Base-by-base conservation (phyloP, 164 flowering plant genomes). In the Kalanchoe fedtschenkoi region DNA sequence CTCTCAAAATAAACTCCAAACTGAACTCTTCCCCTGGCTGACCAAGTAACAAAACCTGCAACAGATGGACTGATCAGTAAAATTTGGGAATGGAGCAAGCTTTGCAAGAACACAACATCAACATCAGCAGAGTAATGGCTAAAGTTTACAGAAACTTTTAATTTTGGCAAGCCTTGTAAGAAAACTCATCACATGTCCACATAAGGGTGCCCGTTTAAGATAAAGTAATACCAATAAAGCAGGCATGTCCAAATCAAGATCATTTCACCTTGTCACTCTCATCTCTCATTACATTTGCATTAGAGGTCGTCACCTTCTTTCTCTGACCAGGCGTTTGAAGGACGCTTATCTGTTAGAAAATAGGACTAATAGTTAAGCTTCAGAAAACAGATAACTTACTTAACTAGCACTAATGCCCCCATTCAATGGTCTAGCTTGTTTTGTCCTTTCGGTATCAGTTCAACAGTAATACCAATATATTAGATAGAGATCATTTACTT, bases 21-120 rank as follows among this genome's bases (percentile, higher is more conserved):
- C 83, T 88, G 68, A 88, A 81, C 72, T 88, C 99, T 80, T 88
- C 97, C 62, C 99, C 99, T 63, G 88, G 85, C 68, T 87, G 96
- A 71, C 99, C 99, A 77, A 80, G 77, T 69, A 75, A 73, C 69
- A 90, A 76, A 62, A 93, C 95, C 99, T 93, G 86, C 71, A 78
- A 71, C 29, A 58, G 47, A 65, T 39, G 47, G 44, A 62, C 21
- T 8, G 5, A 28, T 35, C 14, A 63, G 34, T 13, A 62, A 14
- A 10, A 21, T 34, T 8, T 17, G 29, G 19, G 21, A 2, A 24
- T 42, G 29, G 22, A n/a, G 30, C 22, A 62, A 4, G 35, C 19
- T 16, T 16, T 2, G 16, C 10, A 16, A 24, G 16, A 14, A 58
- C 38, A 55, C 34, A 55, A 55, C 16, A 1, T 28, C 58, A 0